Percentiles rank a stretch among this genome's conserved stretches.
phyloP scores from a whole-genome alignment of 371 early-diverging fungal species.

The Choanephora cucurbitarum region DNA sequence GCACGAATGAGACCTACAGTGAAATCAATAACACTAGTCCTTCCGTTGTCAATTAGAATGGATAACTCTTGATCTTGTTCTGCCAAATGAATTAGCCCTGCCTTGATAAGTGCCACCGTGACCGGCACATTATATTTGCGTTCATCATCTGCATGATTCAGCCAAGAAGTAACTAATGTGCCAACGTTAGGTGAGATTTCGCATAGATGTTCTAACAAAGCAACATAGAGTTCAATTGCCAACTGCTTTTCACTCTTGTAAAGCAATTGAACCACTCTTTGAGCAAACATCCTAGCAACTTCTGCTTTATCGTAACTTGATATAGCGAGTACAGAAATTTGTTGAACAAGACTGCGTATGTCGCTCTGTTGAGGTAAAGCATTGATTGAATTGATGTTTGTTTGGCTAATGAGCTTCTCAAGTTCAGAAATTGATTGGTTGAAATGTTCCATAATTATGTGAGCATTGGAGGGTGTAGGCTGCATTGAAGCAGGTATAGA shows the following conservation, averaged over 20 bases:
- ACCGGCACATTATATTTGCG: slow-evolving; percentile 88
- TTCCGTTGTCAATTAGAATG: slow-evolving; percentile 76
- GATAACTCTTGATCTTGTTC: slow-evolving; percentile 90
- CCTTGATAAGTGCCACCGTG: slow-evolving; percentile 77
- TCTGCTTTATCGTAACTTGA: slow-evolving; percentile 77
- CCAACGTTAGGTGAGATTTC: slow-evolving; percentile 74
- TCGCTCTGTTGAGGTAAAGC: slow-evolving; percentile 79
- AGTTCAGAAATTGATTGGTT: slow-evolving; percentile 71
- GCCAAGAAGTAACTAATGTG: slow-evolving; percentile 85
- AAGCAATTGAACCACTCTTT: slow-evolving; percentile 81
- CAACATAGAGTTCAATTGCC: slow-evolving; percentile 78
- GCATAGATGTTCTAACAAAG: slow-evolving; percentile 79
- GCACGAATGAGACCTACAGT: slow-evolving; percentile 72
- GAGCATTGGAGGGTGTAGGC: slow-evolving; percentile 23
- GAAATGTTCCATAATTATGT: slow-evolving; percentile 67
- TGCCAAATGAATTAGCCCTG: slow-evolving; percentile 69
- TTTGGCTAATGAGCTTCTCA: slow-evolving; percentile 66
- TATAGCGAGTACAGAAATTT: slow-evolving; percentile 67
- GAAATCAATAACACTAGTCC: slow-evolving; percentile 73
- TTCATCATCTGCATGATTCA: slow-evolving; percentile 91
- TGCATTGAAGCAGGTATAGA: slow-evolving; percentile 10
- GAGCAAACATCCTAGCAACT: slow-evolving; percentile 75
- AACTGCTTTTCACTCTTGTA: slow-evolving; percentile 75
- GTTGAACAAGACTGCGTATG: slow-evolving; percentile 67
- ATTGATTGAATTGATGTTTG: slow-evolving; percentile 54